These are phyloP conservation scores for Endogone sp. DNA, from an alignment of 192 early-diverging fungal species.

Conservation along the genomic window DNA sequence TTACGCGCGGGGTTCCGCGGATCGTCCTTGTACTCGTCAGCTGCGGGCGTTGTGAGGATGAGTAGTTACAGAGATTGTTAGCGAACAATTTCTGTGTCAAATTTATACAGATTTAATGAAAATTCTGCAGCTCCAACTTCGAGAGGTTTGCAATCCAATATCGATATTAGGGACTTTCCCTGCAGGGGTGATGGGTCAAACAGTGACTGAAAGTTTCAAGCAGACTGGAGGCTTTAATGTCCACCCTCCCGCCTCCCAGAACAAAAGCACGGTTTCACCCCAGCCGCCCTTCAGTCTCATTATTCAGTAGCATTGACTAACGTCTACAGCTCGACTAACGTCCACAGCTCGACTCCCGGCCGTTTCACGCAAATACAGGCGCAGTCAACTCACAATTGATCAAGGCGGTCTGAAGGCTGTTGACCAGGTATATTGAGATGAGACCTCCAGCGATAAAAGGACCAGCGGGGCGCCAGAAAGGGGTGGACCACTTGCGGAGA, in stretches of 20 bases:
- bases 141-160: too few relatives aligned
- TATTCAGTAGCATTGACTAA: not conserved
- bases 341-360: not conserved
- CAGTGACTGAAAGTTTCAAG: too few relatives aligned
- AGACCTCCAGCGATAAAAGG: slow-evolving; percentile 51
- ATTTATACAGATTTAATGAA: not conserved
- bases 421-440: slow-evolving; percentile 46
- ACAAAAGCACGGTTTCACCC: not conserved
- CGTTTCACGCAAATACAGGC: not conserved
- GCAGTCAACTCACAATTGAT: slow-evolving; percentile 46
- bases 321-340: not conserved
- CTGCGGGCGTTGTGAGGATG: slow-evolving; percentile 19
- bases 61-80: not conserved
- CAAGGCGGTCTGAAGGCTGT: slow-evolving; percentile 36
- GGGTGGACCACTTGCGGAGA: slow-evolving; percentile 53
- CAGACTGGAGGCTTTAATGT: too few relatives aligned
- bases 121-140: not conserved
- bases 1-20: slow-evolving; percentile 54
- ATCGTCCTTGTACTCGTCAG: slow-evolving; percentile 48
- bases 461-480: slow-evolving; percentile 44
- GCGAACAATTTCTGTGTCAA: too few relatives aligned
- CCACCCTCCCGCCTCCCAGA: not conserved
- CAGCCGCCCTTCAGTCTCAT: too few relatives aligned
- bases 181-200: too few relatives aligned
- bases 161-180: too few relatives aligned